Conservation (phyloP, 2,329 filamentous ascomycete species). For the Penicillium sp. region DNA sequence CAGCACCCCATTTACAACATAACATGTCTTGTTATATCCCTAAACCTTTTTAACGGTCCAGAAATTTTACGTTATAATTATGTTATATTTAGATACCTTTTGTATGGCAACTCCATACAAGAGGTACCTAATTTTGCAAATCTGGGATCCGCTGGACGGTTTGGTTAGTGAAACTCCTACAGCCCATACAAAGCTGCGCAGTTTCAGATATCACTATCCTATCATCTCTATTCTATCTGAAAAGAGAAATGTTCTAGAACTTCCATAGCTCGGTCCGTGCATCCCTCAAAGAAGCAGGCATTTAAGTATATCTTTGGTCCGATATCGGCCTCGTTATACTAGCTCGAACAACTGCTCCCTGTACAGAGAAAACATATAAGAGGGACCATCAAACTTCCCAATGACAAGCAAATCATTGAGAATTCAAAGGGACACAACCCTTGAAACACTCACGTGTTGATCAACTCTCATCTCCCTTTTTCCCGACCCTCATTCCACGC, state of each 20-base stretch:
- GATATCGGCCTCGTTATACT: constrained; percentile 6
- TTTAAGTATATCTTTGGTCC: neutral
- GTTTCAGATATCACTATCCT: neutral
- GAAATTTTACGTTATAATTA: no score
- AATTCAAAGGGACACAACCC: neutral
- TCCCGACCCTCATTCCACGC: neutral
- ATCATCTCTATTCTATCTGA: no score
- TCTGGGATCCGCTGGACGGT: no score
- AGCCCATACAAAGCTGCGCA: neutral
- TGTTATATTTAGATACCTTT: no score
- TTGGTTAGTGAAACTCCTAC: neutral
- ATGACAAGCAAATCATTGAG: neutral
- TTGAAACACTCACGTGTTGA: neutral
- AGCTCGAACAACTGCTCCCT: neutral
- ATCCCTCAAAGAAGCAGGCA: neutral
- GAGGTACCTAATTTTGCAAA: no score
- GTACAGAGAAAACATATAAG: neutral
- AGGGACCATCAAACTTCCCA: neutral
- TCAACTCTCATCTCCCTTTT: neutral
- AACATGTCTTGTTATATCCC: no score
- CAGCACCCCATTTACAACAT: no score
- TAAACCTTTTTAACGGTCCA: no score
- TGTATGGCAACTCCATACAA: no score
- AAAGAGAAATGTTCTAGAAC: neutral
- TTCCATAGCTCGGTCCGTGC: neutral